Conservation (phyloP, 306 rosid species). For the Boehmeria nivea region DNA sequence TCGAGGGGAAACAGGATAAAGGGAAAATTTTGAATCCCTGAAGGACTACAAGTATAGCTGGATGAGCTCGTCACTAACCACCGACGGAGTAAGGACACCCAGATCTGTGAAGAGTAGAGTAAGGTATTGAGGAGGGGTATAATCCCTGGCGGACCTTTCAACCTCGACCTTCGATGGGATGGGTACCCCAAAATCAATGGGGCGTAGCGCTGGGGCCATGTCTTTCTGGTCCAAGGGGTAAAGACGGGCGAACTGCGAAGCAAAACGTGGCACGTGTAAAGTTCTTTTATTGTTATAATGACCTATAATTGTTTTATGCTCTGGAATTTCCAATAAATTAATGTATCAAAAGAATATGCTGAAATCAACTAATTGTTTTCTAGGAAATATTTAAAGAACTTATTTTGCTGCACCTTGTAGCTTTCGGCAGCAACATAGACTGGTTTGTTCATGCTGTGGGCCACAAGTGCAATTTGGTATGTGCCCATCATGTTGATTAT, state of each 20-base stretch:
- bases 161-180: conserved; percentile 94
- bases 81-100: conserved; percentile 93
- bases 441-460: conserved; percentile 85
- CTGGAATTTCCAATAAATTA: neutral
- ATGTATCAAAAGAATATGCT: neutral
- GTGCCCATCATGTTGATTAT: conserved; percentile 97
- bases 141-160: conserved; percentile 87
- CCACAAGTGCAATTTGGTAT: conserved; percentile 85
- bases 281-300: neutral
- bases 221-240: conserved; percentile 96
- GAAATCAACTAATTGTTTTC: neutral
- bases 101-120: conserved; percentile 87
- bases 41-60: conserved; percentile 70
- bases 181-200: conserved; percentile 88
- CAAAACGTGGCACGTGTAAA: conserved; percentile 7
- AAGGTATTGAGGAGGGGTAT: conserved; percentile 94
- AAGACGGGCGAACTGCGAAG: conserved; percentile 86
- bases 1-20: neutral
- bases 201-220: conserved; percentile 80
- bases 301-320: neutral
- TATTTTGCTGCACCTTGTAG: conserved; percentile 56
- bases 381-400: neutral
- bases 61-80: conserved; percentile 95
- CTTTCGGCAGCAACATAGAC: conserved; percentile 97
- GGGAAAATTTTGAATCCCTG: conserved; percentile 5